phyloP scores from a whole-genome alignment of 2,329 filamentous ascomycete genomes.

The Pseudogymnoascus sp. region DNA sequence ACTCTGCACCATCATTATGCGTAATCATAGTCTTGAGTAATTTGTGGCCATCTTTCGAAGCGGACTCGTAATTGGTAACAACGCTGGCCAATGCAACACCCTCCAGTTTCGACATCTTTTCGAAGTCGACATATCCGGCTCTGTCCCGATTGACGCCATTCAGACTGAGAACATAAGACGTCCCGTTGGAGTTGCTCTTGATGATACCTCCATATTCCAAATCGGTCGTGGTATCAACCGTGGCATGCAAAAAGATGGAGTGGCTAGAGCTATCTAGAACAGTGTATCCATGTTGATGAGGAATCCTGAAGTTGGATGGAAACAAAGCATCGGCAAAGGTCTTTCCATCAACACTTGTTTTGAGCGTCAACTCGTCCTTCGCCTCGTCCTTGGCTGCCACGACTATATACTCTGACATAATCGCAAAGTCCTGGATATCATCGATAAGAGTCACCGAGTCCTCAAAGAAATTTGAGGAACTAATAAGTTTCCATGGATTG shows the following conservation, averaged over 20 bases:
- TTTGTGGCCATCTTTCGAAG: conserved; percentile 56
- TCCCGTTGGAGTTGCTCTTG: conserved; percentile 98
- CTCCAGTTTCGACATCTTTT: conserved; percentile 88
- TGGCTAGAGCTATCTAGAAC: conserved; percentile 93
- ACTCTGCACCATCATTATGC: conserved; percentile 90
- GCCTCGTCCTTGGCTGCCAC: conserved; percentile 67
- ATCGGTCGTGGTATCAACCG: conserved; percentile 58
- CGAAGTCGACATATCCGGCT: conserved; percentile 80
- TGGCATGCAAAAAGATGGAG: conserved; percentile 89
- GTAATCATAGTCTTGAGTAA: conserved; percentile 85
- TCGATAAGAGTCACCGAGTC: conserved; percentile 55
- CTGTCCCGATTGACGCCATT: conserved; percentile 74
- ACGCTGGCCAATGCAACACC: conserved; percentile 83
- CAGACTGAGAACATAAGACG: conserved; percentile 82
- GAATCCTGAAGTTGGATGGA: conserved; percentile 73
- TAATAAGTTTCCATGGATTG: conserved; percentile 62
- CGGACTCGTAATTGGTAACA: conserved; percentile 63
- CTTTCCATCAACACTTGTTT: conserved; percentile 77
- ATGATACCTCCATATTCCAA: conserved; percentile 78
- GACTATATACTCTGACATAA: conserved; percentile 94
- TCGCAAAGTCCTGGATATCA: conserved; percentile 78
- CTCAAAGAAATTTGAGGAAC: conserved; percentile 66
- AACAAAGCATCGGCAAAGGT: conserved; percentile 79
- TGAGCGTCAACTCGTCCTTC: conserved; percentile 59
- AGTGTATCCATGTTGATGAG: conserved; percentile 77